Evolutionary conservation across 2,329 filamentous ascomycete genomes (phyloP), one percentile per base, ranked within the genome.

Genomic region (Ophiocordyceps polyrhachis-furcata): DNA sequence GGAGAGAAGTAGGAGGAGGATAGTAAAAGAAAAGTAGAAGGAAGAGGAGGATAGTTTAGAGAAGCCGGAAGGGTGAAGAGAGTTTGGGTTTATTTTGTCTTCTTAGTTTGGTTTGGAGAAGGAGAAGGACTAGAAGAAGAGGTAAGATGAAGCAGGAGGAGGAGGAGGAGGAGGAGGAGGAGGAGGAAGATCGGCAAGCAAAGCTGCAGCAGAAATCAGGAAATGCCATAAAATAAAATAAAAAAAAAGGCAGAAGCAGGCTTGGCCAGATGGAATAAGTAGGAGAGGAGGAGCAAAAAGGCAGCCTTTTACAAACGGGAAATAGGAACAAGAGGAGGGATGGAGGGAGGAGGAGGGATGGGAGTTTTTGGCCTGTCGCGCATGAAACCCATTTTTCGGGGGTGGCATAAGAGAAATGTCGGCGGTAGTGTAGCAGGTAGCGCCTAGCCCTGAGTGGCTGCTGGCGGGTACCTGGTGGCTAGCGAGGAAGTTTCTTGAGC

Each of bases 301-400:
- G 23, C 23, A 25, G 23, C n/a, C 23, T 25, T 25, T 25, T 25
- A 25, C 23, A 25, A 25, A 32, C 31, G 31, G 31, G n/a, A n/a
- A 32, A 3, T 4, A 13, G 31, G 11, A 15, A 32, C 4, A 40
- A 45, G 44, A 43, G 43, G 46, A 52, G 48, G 48, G 45, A 47
- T 47, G 48, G 52, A 52, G 48, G n/a, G n/a, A n/a, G 49, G 48
- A 57, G 48, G 52, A 52, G 48, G 49, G 48, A 57, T 55, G 47
- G 53, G 52, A 51, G 31, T 32, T 53, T 57, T 50, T 52, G 49
- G 50, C 49, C 52, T 54, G 50, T 53, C 55, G 52, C 53, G 52
- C 54, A 56, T 52, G 51, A 54, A 56, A 58, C 55, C 51, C 48
- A 45, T 45, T 31, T 43, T 32, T 32, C 12, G 31, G 31, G 11